phyloP scores from a whole-genome alignment of 2,329 filamentous ascomycete species.

The Phialophora tarda region DNA sequence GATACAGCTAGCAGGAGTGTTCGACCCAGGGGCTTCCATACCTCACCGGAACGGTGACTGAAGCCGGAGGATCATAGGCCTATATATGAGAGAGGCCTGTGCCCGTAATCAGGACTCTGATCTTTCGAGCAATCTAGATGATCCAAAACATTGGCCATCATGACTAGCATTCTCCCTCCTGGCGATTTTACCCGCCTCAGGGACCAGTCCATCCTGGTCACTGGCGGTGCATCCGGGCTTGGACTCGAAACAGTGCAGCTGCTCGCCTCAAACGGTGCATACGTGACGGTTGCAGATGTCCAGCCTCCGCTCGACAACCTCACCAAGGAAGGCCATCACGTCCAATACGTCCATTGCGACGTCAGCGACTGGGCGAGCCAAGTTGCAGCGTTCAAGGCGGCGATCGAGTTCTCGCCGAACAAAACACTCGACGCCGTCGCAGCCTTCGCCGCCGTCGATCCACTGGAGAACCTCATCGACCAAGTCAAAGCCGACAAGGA shows the following conservation, averaged over 20 bases:
- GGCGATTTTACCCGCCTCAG: constrained; percentile 26
- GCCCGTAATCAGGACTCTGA: too few relatives aligned
- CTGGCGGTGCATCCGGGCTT: constrained; percentile 50
- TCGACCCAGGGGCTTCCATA: too few relatives aligned
- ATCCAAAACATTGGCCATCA: neutral
- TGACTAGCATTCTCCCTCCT: constrained; percentile 17
- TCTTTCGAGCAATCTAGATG: too few relatives aligned
- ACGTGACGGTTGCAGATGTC: constrained; percentile 25
- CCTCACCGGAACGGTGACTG: too few relatives aligned
- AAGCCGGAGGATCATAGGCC: too few relatives aligned
- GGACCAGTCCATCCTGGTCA: constrained; percentile 55
- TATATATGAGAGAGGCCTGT: too few relatives aligned
- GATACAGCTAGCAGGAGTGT: too few relatives aligned
- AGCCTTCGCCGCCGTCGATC: constrained; percentile 42
- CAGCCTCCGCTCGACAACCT: constrained; percentile 23
- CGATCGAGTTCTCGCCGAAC: constrained; percentile 38
- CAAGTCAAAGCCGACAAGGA: constrained; percentile 31
- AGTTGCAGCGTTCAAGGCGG: constrained; percentile 43
- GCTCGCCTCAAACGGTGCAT: constrained; percentile 27
- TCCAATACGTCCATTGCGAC: constrained; percentile 41
- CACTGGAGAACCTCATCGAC: constrained; percentile 27
- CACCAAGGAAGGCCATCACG: constrained; percentile 25
- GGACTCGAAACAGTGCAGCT: constrained; percentile 38
- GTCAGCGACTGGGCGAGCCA: constrained; percentile 42
- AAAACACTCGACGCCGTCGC: constrained; percentile 38